Conservation (phyloP, 1,139 yeast species). For the Yamadazyma triangularis region DNA sequence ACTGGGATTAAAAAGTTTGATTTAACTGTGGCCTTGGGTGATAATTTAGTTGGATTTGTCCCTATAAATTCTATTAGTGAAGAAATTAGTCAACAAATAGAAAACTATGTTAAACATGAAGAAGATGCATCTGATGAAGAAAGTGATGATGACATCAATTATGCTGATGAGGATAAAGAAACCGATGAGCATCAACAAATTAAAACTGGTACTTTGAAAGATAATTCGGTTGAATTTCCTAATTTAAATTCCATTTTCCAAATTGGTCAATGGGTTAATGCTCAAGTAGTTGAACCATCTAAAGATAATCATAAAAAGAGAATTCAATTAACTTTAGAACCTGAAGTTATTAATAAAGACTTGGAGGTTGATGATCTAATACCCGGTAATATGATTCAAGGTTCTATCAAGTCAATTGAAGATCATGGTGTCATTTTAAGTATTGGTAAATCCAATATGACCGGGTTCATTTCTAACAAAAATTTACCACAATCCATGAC, state of each 20-base stretch:
- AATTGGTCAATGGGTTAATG: constrained; percentile 85
- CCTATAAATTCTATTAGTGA: constrained; percentile 73
- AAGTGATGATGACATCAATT: constrained; percentile 14
- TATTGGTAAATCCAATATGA: constrained; percentile 50
- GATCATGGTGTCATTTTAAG: constrained; percentile 86
- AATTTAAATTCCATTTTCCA: constrained; percentile 50
- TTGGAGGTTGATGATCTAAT: constrained; percentile 63
- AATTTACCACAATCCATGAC: constrained; percentile 36
- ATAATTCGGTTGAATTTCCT: constrained; percentile 43
- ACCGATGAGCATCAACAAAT: constrained; percentile 20
- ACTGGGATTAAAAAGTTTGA: constrained; percentile 57
- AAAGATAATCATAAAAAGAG: constrained; percentile 48
- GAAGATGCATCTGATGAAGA: constrained; percentile 42
- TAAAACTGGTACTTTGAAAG: constrained; percentile 22
- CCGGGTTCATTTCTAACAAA: constrained; percentile 77
- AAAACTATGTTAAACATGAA: constrained; percentile 38
- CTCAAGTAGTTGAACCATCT: constrained; percentile 54
- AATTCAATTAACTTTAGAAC: constrained; percentile 73
- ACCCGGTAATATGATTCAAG: constrained; percentile 66
- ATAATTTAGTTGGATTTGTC: constrained; percentile 73
- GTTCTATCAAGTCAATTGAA: constrained; percentile 72
- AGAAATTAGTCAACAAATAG: constrained; percentile 55
- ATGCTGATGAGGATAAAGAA: constrained; percentile 15
- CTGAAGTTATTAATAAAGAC: constrained; percentile 59
- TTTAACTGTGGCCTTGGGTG: constrained; percentile 71